These are phyloP conservation scores for Monilinia aucupariae DNA, from an alignment of 2,329 filamentous ascomycete genomes.

Conservation along the genomic window DNA sequence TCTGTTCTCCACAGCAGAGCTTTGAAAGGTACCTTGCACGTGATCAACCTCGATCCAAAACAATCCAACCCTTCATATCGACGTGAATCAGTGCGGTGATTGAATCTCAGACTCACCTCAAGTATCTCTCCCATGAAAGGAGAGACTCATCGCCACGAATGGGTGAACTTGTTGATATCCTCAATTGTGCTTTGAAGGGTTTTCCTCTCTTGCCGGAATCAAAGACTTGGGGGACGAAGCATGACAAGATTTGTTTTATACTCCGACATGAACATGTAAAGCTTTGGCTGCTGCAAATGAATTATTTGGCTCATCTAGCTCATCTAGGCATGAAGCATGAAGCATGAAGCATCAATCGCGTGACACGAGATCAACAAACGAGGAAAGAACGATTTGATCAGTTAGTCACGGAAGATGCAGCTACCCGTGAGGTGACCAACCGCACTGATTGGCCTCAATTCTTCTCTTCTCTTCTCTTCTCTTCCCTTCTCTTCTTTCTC, in stretches of 20 bases:
- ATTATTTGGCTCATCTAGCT: not conserved
- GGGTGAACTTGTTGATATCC: no score
- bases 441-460: no score
- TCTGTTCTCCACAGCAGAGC: no score
- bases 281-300: not conserved
- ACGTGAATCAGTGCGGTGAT: no score
- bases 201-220: not conserved
- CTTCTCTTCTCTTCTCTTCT: not conserved
- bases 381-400: not conserved
- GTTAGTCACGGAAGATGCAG: conserved; percentile 3
- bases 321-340: no score
- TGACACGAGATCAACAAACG: not conserved
- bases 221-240: not conserved
- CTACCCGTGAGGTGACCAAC: not conserved
- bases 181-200: no score
- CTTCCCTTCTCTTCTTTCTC: not conserved
- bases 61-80: no score
- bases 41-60: no score
- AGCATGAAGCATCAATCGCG: not conserved
- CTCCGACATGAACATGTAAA: not conserved
- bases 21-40: no score
- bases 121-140: not conserved
- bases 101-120: no score
- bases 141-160: not conserved
- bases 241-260: not conserved